Conservation (phyloP, 192 early-diverging fungal species). For the Ambispora gerdemannii region DNA sequence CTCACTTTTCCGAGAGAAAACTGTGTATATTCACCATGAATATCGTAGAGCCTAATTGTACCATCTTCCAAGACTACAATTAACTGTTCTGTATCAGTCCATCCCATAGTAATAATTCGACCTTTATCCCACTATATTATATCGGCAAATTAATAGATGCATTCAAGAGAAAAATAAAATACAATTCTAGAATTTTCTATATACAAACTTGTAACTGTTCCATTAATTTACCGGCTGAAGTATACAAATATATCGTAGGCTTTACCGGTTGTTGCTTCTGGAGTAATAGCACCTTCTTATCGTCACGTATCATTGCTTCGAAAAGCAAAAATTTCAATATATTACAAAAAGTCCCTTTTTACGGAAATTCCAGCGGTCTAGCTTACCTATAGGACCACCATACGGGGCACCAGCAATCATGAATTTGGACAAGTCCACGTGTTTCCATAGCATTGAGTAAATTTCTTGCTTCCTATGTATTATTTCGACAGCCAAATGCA, state of each 20-base stretch:
- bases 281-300: slow-evolving; percentile 74
- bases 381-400: slow-evolving; percentile 90
- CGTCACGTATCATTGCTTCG: slow-evolving; percentile 89
- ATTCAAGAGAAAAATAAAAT: not conserved
- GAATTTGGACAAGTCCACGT: slow-evolving; percentile 80
- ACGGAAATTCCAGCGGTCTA: too few relatives aligned
- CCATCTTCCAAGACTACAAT: slow-evolving; percentile 88
- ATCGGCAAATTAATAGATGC: not conserved
- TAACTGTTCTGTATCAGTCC: slow-evolving; percentile 85
- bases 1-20: slow-evolving; percentile 75
- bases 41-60: slow-evolving; percentile 72
- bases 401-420: slow-evolving; percentile 81
- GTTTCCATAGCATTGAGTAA: slow-evolving; percentile 87
- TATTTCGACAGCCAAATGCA: not conserved
- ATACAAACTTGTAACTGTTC: slow-evolving; percentile 72
- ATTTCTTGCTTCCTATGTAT: slow-evolving; percentile 65
- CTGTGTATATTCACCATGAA: slow-evolving; percentile 77
- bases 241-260: slow-evolving; percentile 80
- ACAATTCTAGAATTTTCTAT: not conserved
- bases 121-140: slow-evolving; percentile 76
- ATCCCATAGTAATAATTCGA: slow-evolving; percentile 86
- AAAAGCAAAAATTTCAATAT: not conserved
- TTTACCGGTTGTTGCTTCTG: slow-evolving; percentile 70
- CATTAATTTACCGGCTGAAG: slow-evolving; percentile 79
- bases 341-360: too few relatives aligned